phyloP scores from a whole-genome alignment of 148 eudicot species.

The Silene conica region DNA sequence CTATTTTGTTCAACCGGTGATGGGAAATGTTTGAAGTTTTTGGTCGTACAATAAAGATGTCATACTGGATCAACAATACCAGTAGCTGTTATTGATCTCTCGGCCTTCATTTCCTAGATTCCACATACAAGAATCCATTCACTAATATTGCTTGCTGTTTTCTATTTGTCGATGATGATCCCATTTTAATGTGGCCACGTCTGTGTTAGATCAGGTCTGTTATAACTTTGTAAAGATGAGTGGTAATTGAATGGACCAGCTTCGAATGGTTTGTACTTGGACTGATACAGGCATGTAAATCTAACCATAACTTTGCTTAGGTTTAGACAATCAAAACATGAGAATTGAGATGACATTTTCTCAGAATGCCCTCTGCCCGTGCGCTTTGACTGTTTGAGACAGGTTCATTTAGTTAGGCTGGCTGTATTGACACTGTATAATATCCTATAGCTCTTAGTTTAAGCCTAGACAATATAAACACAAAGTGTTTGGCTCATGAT shows the following conservation, averaged over 20 bases:
- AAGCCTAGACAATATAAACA: too few species aligned
- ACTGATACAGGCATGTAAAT: too few species aligned
- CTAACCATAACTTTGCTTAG: background rate
- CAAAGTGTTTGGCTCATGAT: too few species aligned
- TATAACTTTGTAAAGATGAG: background rate
- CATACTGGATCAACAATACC: background rate
- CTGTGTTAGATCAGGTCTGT: background rate
- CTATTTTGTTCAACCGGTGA: background rate
- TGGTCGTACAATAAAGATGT: background rate
- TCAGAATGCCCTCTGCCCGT: too few species aligned
- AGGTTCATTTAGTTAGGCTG: background rate
- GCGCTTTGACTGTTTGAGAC: background rate
- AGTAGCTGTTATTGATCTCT: background rate
- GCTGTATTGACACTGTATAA: too few species aligned
- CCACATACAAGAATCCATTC: too few species aligned
- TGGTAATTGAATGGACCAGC: background rate
- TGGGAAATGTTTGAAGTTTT: background rate
- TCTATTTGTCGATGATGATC: too few species aligned
- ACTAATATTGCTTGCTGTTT: too few species aligned
- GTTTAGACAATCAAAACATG: constrained; percentile 2
- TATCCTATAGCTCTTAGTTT: too few species aligned
- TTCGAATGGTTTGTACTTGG: too few species aligned
- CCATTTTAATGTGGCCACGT: background rate
- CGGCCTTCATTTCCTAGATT: background rate
- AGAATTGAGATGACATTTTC: constrained; percentile 5